These are phyloP conservation scores for Globisporangium ultimum DNA, from an alignment of 352 stramenopile species.

Conservation along the genomic window DNA sequence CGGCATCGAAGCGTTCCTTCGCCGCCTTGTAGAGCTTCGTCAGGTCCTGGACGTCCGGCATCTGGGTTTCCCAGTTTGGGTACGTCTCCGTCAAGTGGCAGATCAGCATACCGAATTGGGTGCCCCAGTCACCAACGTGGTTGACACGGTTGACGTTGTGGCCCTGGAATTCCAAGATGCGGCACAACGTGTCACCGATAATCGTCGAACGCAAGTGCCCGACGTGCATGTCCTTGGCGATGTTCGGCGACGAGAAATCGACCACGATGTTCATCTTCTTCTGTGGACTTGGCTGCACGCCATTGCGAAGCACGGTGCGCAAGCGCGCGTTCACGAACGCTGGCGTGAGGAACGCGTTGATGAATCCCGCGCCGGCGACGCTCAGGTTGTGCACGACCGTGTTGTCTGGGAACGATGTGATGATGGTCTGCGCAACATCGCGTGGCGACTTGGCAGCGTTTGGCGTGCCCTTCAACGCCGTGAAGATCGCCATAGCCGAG, in stretches of 20 bases:
- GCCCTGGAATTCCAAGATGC: constrained; percentile 80
- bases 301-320: constrained; percentile 65
- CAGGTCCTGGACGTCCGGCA: constrained; percentile 96
- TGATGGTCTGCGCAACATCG: constrained; percentile 89
- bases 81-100: constrained; percentile 98
- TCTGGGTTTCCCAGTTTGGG: constrained; percentile 87
- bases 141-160: constrained; percentile 77
- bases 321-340: constrained; percentile 77
- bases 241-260: constrained; percentile 87
- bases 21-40: constrained; percentile 90
- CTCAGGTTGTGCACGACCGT: constrained; percentile 86
- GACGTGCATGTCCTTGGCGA: constrained; percentile 89
- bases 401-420: constrained; percentile 80
- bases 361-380: constrained; percentile 96
- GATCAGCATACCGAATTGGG: constrained; percentile 99
- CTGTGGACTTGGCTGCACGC: constrained; percentile 80
- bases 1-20: constrained; percentile 96
- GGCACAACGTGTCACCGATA: constrained; percentile 84
- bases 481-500: constrained; percentile 96
- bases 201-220: constrained; percentile 91
- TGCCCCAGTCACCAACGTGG: constrained; percentile 84
- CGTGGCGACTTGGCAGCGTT: constrained; percentile 72
- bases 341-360: constrained; percentile 94
- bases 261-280: constrained; percentile 68
- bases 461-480: constrained; percentile 90